A percentile compares a stretch with the other conserved stretches of the same genome.
Conservation (phyloP, 2,329 filamentous ascomycete species). For the Penicillium griseofulvum region DNA sequence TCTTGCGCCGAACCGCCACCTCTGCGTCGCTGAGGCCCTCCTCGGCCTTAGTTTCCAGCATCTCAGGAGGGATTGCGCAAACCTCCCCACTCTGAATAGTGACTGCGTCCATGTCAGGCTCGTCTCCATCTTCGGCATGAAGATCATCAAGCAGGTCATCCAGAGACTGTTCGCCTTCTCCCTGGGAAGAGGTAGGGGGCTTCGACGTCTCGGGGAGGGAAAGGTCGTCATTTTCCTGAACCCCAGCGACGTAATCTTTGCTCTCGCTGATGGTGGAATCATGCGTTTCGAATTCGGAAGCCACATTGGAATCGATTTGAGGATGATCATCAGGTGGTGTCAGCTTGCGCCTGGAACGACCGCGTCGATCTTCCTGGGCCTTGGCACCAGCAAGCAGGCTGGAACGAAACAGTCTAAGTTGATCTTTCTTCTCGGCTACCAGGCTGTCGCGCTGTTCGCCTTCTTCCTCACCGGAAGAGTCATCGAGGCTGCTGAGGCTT, state of each 20-base stretch:
- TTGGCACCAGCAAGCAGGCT: background rate
- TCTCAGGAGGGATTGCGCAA: conserved; percentile 67
- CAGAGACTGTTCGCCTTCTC: conserved; percentile 67
- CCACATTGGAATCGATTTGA: background rate
- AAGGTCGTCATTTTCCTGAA: background rate
- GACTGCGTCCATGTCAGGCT: conserved; percentile 60
- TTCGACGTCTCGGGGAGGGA: background rate
- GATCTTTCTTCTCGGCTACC: background rate
- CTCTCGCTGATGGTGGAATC: background rate
- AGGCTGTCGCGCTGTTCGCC: background rate
- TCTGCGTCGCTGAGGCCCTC: conserved; percentile 70
- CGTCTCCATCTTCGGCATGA: conserved; percentile 73
- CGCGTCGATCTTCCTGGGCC: background rate
- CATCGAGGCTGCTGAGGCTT: background rate
- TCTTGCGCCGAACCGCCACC: conserved; percentile 62
- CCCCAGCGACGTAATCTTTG: background rate
- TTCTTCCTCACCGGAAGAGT: background rate
- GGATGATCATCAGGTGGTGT: background rate
- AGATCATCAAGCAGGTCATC: conserved; percentile 84
- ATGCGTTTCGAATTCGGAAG: background rate
- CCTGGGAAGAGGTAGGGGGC: background rate
- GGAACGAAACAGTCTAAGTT: background rate
- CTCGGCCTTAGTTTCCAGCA: conserved; percentile 72
- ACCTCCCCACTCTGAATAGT: conserved; percentile 53
- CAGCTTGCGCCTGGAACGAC: background rate